A percentile compares a stretch with the other conserved stretches of the same genome.
Evolutionary conservation across 2,329 filamentous ascomycete species (phyloP).

Genomic region (Aspergillus sp.): DNA sequence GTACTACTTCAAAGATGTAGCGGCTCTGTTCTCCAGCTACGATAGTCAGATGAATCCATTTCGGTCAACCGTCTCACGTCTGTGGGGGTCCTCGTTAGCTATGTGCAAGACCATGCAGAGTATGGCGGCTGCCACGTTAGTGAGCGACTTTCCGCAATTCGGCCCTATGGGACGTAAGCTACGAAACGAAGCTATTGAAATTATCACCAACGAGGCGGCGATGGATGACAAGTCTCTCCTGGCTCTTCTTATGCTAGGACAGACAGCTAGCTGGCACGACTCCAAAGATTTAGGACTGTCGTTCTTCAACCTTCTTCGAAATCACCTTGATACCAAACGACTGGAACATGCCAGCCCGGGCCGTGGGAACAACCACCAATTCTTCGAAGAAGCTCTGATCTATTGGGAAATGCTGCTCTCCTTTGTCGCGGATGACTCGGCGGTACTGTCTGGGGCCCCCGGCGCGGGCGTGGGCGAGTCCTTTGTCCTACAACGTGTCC

Average conservation of each 20-base stretch:
- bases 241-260: constrained; percentile 59
- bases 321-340: constrained; percentile 44
- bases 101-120: constrained; percentile 63
- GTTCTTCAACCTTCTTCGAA: constrained; percentile 46
- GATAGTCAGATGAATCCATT: constrained; percentile 63
- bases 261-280: constrained; percentile 61
- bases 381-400: constrained; percentile 56
- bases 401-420: constrained; percentile 61
- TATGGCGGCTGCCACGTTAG: constrained; percentile 62
- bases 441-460: constrained; percentile 22
- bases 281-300: constrained; percentile 55
- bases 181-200: constrained; percentile 53
- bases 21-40: constrained; percentile 62
- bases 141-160: constrained; percentile 57
- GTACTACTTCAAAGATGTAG: constrained; percentile 64
- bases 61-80: constrained; percentile 55
- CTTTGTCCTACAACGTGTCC: constrained; percentile 33
- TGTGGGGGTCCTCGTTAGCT: constrained; percentile 58
- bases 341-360: constrained; percentile 18
- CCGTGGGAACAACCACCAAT: constrained; percentile 47
- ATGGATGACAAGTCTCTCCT: constrained; percentile 56
- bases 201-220: constrained; percentile 48
- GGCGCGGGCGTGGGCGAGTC: constrained; percentile 24
- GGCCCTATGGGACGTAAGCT: constrained; percentile 50
- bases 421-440: constrained; percentile 48